These are phyloP conservation scores for Debaryomyces sp. DNA, from an alignment of 1,139 yeast species.

Conservation along the genomic window DNA sequence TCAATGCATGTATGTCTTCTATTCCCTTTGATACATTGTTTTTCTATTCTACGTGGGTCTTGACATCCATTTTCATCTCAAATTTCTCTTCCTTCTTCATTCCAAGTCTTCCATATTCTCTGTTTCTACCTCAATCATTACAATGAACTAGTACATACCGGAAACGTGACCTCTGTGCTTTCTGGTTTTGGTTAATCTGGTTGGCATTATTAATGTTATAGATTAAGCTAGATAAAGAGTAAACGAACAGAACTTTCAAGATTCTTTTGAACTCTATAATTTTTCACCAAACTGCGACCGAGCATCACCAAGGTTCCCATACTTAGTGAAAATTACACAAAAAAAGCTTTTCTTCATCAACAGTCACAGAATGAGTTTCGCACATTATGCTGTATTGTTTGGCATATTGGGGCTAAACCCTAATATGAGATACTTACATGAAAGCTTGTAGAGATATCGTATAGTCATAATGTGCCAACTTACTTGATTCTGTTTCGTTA, in stretches of 20 bases:
- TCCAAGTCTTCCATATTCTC: neutral
- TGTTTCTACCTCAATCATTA: conserved; percentile 8
- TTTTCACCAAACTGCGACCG: conserved; percentile 8
- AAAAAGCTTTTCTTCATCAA: neutral
- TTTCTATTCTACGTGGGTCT: neutral
- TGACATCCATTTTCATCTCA: neutral
- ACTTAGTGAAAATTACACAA: conserved; percentile 5
- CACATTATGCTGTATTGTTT: neutral
- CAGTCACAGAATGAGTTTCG: conserved; percentile 4
- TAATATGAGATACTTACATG: neutral
- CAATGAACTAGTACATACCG: conserved; percentile 59
- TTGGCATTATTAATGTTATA: conserved; percentile 72
- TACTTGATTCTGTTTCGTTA: neutral
- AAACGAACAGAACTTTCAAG: neutral
- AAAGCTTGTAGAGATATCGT: neutral
- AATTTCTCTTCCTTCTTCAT: neutral
- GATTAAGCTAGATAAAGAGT: conserved; percentile 7
- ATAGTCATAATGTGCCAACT: neutral
- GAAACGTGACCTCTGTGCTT: conserved; percentile 99
- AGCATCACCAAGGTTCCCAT: conserved; percentile 4
- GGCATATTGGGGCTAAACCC: neutral
- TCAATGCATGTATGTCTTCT: neutral
- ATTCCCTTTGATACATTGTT: neutral
- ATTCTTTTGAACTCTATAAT: conserved; percentile 8
- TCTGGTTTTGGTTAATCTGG: conserved; percentile 99